These are phyloP conservation scores for Claviceps spartinae DNA, from an alignment of 2,329 filamentous ascomycete genomes.

Conservation along the genomic window DNA sequence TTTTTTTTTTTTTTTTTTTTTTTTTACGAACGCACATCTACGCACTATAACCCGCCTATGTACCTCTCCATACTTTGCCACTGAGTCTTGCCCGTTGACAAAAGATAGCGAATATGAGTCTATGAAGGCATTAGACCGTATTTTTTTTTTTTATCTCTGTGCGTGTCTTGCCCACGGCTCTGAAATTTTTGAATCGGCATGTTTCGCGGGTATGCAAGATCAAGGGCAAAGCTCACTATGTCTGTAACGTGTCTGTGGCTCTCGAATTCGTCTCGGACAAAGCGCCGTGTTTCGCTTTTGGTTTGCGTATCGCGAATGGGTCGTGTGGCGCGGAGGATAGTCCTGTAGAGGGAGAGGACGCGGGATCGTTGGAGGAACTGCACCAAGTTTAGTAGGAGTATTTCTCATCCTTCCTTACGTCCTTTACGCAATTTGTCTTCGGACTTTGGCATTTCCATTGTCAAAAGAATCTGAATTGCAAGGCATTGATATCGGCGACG, in stretches of 20 bases:
- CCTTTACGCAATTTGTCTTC: background rate
- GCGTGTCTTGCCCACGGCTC: background rate
- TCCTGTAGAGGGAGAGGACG: slow-evolving; percentile 43
- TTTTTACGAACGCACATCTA: background rate
- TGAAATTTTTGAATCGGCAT: too few relatives aligned
- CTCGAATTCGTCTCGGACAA: slow-evolving; percentile 48
- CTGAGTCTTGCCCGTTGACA: slow-evolving; percentile 51
- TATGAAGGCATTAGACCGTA: slow-evolving; percentile 12
- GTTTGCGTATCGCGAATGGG: slow-evolving; percentile 37
- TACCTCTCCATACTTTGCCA: slow-evolving; percentile 47
- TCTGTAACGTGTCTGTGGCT: slow-evolving; percentile 43
- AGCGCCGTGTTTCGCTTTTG: slow-evolving; percentile 40
- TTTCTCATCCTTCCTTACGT: background rate
- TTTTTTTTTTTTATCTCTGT: background rate
- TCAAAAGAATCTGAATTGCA: too few relatives aligned
- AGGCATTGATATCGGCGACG: too few relatives aligned
- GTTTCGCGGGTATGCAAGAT: slow-evolving; percentile 4
- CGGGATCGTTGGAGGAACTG: slow-evolving; percentile 47
- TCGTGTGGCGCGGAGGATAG: slow-evolving; percentile 40
- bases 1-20: background rate
- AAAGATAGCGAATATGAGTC: slow-evolving; percentile 48
- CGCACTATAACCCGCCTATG: slow-evolving; percentile 23
- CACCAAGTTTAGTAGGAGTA: background rate
- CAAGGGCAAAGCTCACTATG: slow-evolving; percentile 26
- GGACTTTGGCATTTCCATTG: background rate